phyloP scores from a whole-genome alignment of 1,139 yeast species.

The Candida sanyaensis region DNA sequence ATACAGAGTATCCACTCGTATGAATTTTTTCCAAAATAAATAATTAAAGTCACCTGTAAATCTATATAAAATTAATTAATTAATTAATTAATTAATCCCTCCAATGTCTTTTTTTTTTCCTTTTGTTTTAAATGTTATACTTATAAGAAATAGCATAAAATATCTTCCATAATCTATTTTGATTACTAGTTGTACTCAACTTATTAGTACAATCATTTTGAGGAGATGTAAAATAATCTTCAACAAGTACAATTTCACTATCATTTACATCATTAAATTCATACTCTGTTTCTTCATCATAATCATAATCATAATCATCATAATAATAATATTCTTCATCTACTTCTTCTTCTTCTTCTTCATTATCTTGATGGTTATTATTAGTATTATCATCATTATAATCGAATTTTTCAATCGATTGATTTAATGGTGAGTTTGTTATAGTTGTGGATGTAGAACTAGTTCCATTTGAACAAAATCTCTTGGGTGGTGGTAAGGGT shows the following conservation, averaged over 20 bases:
- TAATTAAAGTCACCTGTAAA: too few species aligned
- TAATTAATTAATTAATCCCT: too few species aligned
- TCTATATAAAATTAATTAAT: too few species aligned
- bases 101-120: not conserved
- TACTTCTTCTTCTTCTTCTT: too few species aligned
- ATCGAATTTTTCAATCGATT: conserved; percentile 2
- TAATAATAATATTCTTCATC: conserved; percentile 7
- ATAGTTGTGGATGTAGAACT: not conserved
- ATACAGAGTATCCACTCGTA: too few species aligned
- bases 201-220: conserved; percentile 3
- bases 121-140: conserved; percentile 1
- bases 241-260: conserved; percentile 43
- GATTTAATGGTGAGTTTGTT: not conserved
- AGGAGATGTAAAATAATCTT: conserved; percentile 42
- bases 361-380: conserved; percentile 8
- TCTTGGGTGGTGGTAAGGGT: conserved; percentile 61
- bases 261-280: conserved; percentile 8
- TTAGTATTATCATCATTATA: not conserved
- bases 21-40: too few species aligned
- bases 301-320: conserved; percentile 12
- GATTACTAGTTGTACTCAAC: not conserved
- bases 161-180: conserved; percentile 7
- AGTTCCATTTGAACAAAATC: conserved; percentile 1
- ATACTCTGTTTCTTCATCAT: conserved; percentile 16
- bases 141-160: conserved; percentile 7